phyloP scores from a whole-genome alignment of 164 flowering plant genomes.

The Euptelea pleiosperma region DNA sequence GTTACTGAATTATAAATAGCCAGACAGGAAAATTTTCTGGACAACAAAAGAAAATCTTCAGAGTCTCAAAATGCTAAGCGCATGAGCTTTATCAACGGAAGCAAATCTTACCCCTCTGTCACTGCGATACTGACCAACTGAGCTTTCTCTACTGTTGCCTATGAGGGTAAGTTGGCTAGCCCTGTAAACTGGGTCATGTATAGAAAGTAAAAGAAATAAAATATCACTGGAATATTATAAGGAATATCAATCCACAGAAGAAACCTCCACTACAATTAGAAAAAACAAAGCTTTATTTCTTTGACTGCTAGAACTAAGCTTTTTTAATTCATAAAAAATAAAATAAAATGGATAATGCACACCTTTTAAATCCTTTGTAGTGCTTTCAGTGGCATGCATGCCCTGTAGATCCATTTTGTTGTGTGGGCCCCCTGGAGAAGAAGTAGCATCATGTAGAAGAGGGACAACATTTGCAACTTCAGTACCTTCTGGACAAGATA shows the following conservation, averaged over 20 bases:
- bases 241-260: background rate
- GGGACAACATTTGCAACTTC: constrained; percentile 28
- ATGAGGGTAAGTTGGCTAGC: constrained; percentile 17
- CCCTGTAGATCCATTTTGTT: constrained; percentile 17
- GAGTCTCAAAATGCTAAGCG: too few relatives aligned
- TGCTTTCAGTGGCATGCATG: constrained; percentile 5
- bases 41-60: too few relatives aligned
- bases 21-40: too few relatives aligned
- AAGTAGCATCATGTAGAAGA: constrained; percentile 13
- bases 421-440: constrained; percentile 18
- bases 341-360: background rate
- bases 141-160: constrained; percentile 13
- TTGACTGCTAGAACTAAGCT: too few relatives aligned
- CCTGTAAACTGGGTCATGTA: constrained; percentile 25
- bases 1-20: too few relatives aligned
- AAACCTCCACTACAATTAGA: background rate
- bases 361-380: constrained; percentile 37
- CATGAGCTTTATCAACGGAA: constrained; percentile 1
- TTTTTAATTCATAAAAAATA: background rate
- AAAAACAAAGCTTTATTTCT: background rate
- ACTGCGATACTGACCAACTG: constrained; percentile 20
- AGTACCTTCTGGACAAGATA: constrained; percentile 38
- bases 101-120: constrained; percentile 36
- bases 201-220: background rate
- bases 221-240: background rate